Evolutionary conservation across 2,329 filamentous ascomycete species (phyloP).

Genomic region (Diaporthe caulivora): DNA sequence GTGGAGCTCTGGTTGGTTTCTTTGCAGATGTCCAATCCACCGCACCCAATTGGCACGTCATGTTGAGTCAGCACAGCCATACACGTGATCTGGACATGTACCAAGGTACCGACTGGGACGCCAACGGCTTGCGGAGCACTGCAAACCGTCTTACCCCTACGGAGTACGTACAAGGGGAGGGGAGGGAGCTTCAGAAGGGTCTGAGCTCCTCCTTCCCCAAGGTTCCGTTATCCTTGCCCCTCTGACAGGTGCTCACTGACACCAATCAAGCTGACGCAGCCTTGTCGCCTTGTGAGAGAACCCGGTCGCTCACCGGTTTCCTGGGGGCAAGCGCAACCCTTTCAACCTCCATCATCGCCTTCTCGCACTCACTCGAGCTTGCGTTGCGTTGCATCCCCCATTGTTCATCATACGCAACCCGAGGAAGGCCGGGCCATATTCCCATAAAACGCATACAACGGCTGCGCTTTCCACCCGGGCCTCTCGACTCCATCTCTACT

Average conservation of each 20-base stretch:
- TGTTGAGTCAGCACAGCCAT: neutral
- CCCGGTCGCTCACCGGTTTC: neutral
- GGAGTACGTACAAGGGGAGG: too few species aligned
- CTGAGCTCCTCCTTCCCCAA: neutral
- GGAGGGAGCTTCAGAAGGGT: too few species aligned
- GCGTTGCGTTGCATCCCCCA: neutral
- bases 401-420: neutral
- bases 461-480: neutral
- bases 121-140: too few species aligned
- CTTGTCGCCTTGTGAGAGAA: conserved; percentile 7
- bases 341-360: neutral
- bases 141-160: neutral
- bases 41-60: conserved; percentile 14
- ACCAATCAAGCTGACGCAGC: conserved; percentile 30
- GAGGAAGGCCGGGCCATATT: neutral
- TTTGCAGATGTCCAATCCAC: conserved; percentile 12
- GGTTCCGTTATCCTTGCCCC: neutral
- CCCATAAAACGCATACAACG: conserved; percentile 4
- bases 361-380: neutral
- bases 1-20: conserved; percentile 31
- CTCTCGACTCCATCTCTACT: neutral
- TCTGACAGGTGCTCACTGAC: conserved; percentile 3
- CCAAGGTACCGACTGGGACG: neutral
- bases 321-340: neutral
- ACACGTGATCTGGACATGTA: conserved; percentile 27